These are phyloP conservation scores for Colletotrichum abscissum DNA, from an alignment of 2,329 filamentous ascomycete species.

Conservation along the genomic window DNA sequence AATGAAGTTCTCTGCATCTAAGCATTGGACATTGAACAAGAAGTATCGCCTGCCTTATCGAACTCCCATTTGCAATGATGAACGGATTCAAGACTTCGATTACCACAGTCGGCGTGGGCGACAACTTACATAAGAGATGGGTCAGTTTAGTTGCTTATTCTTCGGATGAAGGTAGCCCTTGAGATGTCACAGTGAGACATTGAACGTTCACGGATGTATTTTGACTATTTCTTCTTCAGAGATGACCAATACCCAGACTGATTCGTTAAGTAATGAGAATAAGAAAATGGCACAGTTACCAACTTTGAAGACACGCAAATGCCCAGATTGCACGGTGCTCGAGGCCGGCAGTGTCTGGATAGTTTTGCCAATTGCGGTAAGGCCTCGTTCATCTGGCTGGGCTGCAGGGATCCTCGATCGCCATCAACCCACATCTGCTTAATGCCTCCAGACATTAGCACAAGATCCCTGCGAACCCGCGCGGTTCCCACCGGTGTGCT, in stretches of 20 bases:
- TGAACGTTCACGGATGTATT: background rate
- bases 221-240: background rate
- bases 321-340: background rate
- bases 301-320: no score
- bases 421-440: background rate
- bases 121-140: background rate
- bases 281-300: background rate
- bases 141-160: background rate
- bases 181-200: background rate
- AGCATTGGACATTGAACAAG: no score
- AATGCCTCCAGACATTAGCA: constrained; percentile 4
- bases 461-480: constrained; percentile 14
- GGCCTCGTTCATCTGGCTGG: background rate
- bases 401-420: background rate
- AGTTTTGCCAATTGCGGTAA: background rate
- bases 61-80: background rate
- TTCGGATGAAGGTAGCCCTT: background rate
- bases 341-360: background rate
- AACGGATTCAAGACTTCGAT: background rate
- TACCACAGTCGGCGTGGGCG: background rate
- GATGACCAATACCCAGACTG: background rate
- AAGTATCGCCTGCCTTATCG: background rate
- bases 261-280: background rate
- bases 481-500: constrained; percentile 39
- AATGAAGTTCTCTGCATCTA: background rate